Base-by-base conservation (phyloP, 108 stramenopile species). In the Cyclotella kingstonii region DNA sequence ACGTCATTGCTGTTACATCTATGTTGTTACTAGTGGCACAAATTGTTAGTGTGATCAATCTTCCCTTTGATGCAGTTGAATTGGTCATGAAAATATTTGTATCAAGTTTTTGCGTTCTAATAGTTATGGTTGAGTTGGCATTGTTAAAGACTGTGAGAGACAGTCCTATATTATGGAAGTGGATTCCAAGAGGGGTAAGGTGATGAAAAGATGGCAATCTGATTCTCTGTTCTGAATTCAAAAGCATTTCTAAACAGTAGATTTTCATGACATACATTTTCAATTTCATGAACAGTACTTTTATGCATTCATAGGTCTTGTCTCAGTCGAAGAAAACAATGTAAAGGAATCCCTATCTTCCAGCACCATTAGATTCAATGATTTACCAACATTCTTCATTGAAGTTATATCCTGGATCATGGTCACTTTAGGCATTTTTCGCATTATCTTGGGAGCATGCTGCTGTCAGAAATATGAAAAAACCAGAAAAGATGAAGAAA, bases 311-410 rank as follows among this genome's bases (percentile, higher is more conserved):
- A 45, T 60, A 46, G 58, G 58, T 6, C 2, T 60, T 0, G 58
- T 60, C 12, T 60, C 58, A 0, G 27, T 60, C 15, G 58, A 60
- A 31, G 58, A 60, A 31, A 60, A 60, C 44, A 60, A 60, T 28
- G 18, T 60, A 19, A 60, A 60, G 22, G n/a, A n/a, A n/a, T 14
- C 48, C n/a, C 11, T 15, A 27, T 5, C 4, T 22, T n/a, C 43
- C 27, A 19, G 30, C 0, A 28, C 26, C 10, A 18, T 23, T 25
- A 14, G 44, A 18, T 39, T 57, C 23, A 34, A 30, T 25, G 33
- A 42, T 14, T 28, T 60, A 10, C 36, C 58, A 45, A 2, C 35
- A 11, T 0, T 60, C 8, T 60, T 60, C 45, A 60, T 60, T 11
- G 58, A 60, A 31, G 23, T 35, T 21, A 35, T 30, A 21, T 46